Base-by-base conservation (phyloP, 306 rosid genomes). In the Cucurbita pepo region DNA sequence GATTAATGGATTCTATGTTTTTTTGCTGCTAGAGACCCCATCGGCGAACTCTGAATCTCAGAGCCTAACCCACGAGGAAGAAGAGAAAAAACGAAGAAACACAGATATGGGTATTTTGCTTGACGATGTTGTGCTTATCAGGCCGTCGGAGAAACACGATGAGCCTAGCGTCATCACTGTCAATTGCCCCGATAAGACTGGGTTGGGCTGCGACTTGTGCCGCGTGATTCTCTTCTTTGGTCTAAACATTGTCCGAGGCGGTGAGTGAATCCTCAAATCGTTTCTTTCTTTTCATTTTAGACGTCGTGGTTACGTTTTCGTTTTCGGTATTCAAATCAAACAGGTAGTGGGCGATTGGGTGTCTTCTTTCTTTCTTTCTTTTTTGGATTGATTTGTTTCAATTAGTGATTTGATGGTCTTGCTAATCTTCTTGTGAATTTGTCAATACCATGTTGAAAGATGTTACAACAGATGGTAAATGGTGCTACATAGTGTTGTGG, bases 401-500 rank as follows among this genome's bases (percentile, higher is more conserved):
- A 66, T 22, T 45, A 11, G 40, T 45, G 55, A 66, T 5, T 34
- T 61, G 34, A 63, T n/a, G 34, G 15, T 18, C 4, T 43, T 64
- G 34, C 11, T 19, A 45, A 64, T 64, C 36, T 44, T 64, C 36
- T 44, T 65, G 11, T 43, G 38, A 19, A 43, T 72, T 40, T 45
- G 13, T 67, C 52, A 25, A 70, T 72, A 82, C 0, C 72, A 54
- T 34, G 70, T 25, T 86, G 86, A 79, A 79, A 94, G 99, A 94
- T 67, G 84, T 94, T 10, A 86, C 97, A 6, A 94, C 99, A 19
- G 99, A 94, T 79, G 99, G 99, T 43, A 94, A 86, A 75, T 94
- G 99, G 99, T 94, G 99, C 80, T 94, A 83, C 82, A 10, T 94
- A 65, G 92, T 94, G 73, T 84, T 94, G 74, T 91, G 97, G 99